phyloP scores from a whole-genome alignment of 306 rosid genomes.

The Echinosophora koreensis region DNA sequence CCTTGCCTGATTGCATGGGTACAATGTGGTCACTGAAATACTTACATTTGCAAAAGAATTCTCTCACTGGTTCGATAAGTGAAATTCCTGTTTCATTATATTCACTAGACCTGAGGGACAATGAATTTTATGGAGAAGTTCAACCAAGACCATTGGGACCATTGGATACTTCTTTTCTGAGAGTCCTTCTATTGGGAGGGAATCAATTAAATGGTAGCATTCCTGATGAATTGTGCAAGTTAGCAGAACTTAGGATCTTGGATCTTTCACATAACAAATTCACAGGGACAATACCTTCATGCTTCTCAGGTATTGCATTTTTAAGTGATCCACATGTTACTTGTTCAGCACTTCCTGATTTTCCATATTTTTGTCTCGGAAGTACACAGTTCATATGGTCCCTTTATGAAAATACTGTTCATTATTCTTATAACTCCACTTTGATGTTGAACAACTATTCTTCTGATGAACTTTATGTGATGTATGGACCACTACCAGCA shows the following conservation, averaged over 20 bases:
- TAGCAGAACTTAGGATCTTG: background rate
- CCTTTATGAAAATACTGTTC: background rate
- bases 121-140: constrained; percentile 1
- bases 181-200: background rate
- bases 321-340: background rate
- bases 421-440: background rate
- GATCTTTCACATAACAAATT: too few species aligned
- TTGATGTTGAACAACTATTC: background rate
- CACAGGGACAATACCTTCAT: background rate
- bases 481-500: background rate
- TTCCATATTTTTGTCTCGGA: too few species aligned
- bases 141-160: background rate
- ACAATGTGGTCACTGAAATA: background rate
- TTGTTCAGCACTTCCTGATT: background rate
- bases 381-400: background rate
- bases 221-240: background rate
- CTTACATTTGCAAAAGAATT: background rate
- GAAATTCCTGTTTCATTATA: background rate
- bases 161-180: background rate
- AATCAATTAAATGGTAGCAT: constrained; percentile 12
- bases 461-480: background rate
- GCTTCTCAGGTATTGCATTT: background rate
- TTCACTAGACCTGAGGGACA: constrained; percentile 1
- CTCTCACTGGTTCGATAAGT: background rate
- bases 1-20: background rate